These are phyloP conservation scores for Russula brevipes DNA, from an alignment of 768 basidiomycete species.

Conservation along the genomic window DNA sequence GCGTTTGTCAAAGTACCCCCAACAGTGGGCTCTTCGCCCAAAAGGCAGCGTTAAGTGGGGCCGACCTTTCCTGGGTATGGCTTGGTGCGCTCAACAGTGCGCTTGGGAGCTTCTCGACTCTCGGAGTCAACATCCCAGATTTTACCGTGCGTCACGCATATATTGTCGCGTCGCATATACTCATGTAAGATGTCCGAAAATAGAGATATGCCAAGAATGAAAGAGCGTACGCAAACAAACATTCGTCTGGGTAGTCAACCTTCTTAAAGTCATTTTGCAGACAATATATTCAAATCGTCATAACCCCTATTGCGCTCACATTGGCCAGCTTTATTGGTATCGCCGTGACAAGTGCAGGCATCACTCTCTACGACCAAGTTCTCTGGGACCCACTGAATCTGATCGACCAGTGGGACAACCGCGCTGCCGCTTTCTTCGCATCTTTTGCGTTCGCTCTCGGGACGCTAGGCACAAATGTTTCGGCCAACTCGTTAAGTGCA, in stretches of 20 bases:
- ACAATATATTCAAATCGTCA: slow-evolving; percentile 66
- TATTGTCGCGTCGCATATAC: not conserved
- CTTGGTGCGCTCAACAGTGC: slow-evolving; percentile 70
- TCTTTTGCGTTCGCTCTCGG: slow-evolving; percentile 69
- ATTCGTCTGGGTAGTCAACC: not conserved
- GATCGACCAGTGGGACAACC: slow-evolving; percentile 78
- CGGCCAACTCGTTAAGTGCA: slow-evolving; percentile 70
- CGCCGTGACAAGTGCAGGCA: slow-evolving; percentile 72
- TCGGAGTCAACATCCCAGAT: slow-evolving; percentile 80
- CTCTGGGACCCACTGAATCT: slow-evolving; percentile 73
- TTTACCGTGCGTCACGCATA: slow-evolving; percentile 49
- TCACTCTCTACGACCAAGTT: slow-evolving; percentile 59
- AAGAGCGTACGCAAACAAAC: slow-evolving; percentile 44
- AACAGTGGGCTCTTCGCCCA: slow-evolving; percentile 53
- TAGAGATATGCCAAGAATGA: slow-evolving; percentile 71
- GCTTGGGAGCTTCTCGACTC: slow-evolving; percentile 65
- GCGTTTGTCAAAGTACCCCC: slow-evolving; percentile 60
- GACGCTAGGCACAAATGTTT: slow-evolving; percentile 60
- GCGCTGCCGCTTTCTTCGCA: slow-evolving; percentile 81
- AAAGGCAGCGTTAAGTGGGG: slow-evolving; percentile 48
- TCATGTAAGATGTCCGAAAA: not conserved
- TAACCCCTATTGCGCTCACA: slow-evolving; percentile 76
- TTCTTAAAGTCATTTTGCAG: slow-evolving; percentile 32
- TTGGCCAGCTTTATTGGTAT: slow-evolving; percentile 75
- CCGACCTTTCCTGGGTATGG: slow-evolving; percentile 70